A percentile compares a stretch with the other conserved stretches of the same genome.
Conservation (phyloP, 768 basidiomycete species). For the Clitopilus hobsonii region DNA sequence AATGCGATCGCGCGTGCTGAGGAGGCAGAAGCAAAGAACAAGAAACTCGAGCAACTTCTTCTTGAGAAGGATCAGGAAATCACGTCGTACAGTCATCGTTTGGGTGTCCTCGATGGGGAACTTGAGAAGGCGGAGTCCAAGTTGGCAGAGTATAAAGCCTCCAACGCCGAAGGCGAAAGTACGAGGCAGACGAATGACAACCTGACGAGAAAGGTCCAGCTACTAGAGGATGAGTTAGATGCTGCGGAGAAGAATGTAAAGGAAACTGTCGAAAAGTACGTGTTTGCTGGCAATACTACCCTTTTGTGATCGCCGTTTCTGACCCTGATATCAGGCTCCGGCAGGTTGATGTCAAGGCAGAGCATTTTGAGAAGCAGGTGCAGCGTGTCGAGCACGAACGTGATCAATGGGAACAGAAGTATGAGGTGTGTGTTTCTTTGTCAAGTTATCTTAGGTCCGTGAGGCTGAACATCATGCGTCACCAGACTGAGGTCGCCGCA, state of each 20-base stretch:
- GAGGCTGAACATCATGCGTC: not conserved
- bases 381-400: constrained; percentile 85
- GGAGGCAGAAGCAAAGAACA: constrained; percentile 78
- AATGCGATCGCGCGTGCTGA: constrained; percentile 78
- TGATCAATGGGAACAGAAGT: constrained; percentile 91
- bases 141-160: constrained; percentile 60
- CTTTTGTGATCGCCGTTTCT: constrained; percentile 13
- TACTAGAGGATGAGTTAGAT: constrained; percentile 95
- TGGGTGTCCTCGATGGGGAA: constrained; percentile 58
- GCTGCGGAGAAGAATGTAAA: constrained; percentile 94
- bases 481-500: constrained; percentile 36
- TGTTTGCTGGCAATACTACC: constrained; percentile 12
- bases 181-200: constrained; percentile 70
- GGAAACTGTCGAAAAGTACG: constrained; percentile 95
- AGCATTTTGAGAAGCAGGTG: constrained; percentile 95
- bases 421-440: constrained; percentile 57
- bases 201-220: constrained; percentile 76
- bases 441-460: not conserved
- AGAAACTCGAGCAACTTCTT: constrained; percentile 66
- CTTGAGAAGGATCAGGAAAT: constrained; percentile 86
- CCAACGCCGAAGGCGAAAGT: constrained; percentile 61
- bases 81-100: constrained; percentile 69
- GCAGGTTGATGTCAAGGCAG: constrained; percentile 97
- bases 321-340: constrained; percentile 57
- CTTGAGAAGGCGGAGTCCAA: constrained; percentile 68